Percentiles rank a stretch among this genome's conserved stretches.
These are phyloP conservation scores for Pseudogymnoascus sp. DNA, from an alignment of 2,329 filamentous ascomycete genomes.

Conservation along the genomic window DNA sequence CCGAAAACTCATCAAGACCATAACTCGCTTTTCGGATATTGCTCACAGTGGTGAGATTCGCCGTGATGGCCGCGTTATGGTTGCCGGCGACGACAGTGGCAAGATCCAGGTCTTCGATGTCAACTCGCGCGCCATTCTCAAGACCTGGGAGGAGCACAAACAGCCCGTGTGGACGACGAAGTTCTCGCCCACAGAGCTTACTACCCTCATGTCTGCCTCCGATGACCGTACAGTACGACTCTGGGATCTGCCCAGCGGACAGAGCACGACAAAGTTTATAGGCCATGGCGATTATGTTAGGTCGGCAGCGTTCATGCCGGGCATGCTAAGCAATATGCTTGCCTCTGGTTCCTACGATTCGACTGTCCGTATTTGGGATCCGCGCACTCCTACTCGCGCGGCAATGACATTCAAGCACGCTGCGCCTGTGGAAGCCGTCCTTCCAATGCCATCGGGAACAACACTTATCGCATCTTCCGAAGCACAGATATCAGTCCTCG, in stretches of 20 bases:
- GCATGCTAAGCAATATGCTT: slow-evolving; percentile 58
- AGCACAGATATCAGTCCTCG: slow-evolving; percentile 81
- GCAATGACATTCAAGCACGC: slow-evolving; percentile 94
- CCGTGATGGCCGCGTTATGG: slow-evolving; percentile 77
- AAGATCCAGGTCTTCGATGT: slow-evolving; percentile 94
- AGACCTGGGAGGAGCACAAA: slow-evolving; percentile 91
- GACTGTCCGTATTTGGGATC: slow-evolving; percentile 90
- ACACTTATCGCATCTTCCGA: slow-evolving; percentile 77
- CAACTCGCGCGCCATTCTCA: slow-evolving; percentile 78
- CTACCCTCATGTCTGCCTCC: slow-evolving; percentile 76
- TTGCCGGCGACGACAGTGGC: slow-evolving; percentile 85
- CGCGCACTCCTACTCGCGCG: slow-evolving; percentile 57
- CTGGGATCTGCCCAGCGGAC: slow-evolving; percentile 83
- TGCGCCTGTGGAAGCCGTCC: slow-evolving; percentile 79
- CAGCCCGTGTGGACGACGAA: slow-evolving; percentile 87
- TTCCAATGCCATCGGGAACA: slow-evolving; percentile 78
- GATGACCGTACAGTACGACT: slow-evolving; percentile 88
- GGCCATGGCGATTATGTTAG: slow-evolving; percentile 93
- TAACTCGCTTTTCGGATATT: slow-evolving; percentile 86
- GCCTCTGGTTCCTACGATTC: slow-evolving; percentile 91
- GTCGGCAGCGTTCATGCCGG: slow-evolving; percentile 75
- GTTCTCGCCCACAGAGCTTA: slow-evolving; percentile 85
- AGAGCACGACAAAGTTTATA: slow-evolving; percentile 66
- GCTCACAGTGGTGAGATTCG: slow-evolving; percentile 84
- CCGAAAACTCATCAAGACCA: slow-evolving; percentile 84